These are phyloP conservation scores for Podospora conica DNA, from an alignment of 495 filamentous ascomycete species.

Conservation along the genomic window DNA sequence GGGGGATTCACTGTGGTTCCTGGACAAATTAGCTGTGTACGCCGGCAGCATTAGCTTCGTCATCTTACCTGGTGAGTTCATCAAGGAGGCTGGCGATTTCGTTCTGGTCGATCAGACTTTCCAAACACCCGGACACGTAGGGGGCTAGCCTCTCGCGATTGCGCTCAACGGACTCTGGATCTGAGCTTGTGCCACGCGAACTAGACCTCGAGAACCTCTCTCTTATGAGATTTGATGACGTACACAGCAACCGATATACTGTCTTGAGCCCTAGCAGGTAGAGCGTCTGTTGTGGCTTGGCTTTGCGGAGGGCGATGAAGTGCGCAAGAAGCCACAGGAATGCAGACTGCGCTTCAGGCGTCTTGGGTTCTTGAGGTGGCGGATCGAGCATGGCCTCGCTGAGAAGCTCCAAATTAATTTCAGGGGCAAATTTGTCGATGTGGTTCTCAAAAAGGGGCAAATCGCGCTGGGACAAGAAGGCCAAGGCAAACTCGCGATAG, in stretches of 20 bases:
- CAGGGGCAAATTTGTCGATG: conserved; percentile 13
- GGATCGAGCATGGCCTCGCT: conserved; percentile 17
- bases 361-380: conserved; percentile 10
- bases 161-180: conserved; percentile 8
- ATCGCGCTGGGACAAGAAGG: conserved; percentile 31
- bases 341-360: conserved; percentile 20
- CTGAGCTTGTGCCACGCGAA: conserved; percentile 4
- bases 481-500: conserved; percentile 35
- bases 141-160: conserved; percentile 20
- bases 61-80: conserved; percentile 34
- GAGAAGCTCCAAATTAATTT: conserved; percentile 24
- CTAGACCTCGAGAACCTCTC: conserved; percentile 11
- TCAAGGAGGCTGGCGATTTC: conserved; percentile 37
- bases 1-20: conserved; percentile 23
- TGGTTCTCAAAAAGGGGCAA: conserved; percentile 19
- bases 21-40: conserved; percentile 16
- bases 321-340: conserved; percentile 75
- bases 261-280: conserved; percentile 18
- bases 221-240: conserved; percentile 22
- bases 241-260: conserved; percentile 23
- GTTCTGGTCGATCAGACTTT: conserved; percentile 33
- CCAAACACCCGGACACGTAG: conserved; percentile 28
- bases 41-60: conserved; percentile 11
- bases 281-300: conserved; percentile 22
- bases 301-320: conserved; percentile 66